Conservation (phyloP, 202 grass and related monocot species). For the Miscanthus sacchariflorus region DNA sequence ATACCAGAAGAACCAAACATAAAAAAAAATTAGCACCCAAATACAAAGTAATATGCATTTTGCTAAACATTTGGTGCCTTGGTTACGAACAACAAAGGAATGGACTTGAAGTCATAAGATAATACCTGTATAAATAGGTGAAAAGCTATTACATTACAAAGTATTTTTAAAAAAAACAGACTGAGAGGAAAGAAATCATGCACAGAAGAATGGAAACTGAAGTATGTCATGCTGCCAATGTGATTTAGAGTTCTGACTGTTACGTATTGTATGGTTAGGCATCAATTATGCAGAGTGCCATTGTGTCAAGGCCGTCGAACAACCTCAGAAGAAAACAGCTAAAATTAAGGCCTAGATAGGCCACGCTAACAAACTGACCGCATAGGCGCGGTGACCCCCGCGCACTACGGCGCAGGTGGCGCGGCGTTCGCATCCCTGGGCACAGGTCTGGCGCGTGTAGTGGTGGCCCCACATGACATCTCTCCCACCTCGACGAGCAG, state of each 20-base stretch:
- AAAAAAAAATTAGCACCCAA: neutral
- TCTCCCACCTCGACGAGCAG: no score
- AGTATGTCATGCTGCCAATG: no score
- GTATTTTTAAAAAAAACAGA: neutral
- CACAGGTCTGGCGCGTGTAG: no score
- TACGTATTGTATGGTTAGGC: neutral
- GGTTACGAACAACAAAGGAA: neutral
- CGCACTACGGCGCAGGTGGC: no score
- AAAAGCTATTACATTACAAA: neutral
- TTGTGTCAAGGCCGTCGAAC: no score
- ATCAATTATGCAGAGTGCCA: neutral
- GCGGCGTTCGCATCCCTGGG: no score
- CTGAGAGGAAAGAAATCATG: neutral
- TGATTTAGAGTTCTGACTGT: neutral
- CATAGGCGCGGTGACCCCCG: no score
- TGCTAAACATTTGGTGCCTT: conserved; percentile 10
- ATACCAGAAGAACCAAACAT: conserved; percentile 12
- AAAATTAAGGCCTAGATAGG: no score
- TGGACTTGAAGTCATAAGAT: neutral
- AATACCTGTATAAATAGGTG: no score
- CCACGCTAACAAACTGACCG: no score
- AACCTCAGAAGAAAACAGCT: no score
- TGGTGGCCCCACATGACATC: no score
- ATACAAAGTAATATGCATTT: conserved; percentile 12
- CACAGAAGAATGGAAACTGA: neutral